A percentile compares a stretch with the other conserved stretches of the same genome.
Conservation (phyloP, 1,284 basidiomycete species). For the Ganoderma sinense region DNA sequence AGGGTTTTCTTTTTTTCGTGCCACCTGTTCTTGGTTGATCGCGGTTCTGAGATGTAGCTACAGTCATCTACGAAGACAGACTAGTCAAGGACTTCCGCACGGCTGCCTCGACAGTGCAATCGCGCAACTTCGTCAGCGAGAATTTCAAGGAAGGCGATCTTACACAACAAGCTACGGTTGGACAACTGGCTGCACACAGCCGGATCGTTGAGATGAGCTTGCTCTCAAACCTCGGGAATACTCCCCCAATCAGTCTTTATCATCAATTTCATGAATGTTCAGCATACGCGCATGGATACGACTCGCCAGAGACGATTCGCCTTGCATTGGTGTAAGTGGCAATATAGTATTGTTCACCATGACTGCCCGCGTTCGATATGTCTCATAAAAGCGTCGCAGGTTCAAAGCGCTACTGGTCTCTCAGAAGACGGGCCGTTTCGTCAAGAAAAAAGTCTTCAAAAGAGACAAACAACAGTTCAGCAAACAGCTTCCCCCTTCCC, state of each 20-base stretch:
- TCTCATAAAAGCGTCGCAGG: slow-evolving; percentile 31
- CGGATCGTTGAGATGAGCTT: slow-evolving; percentile 55
- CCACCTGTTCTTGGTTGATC: background rate
- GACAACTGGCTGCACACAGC: slow-evolving; percentile 46
- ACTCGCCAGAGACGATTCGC: slow-evolving; percentile 49
- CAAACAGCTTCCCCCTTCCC: slow-evolving; percentile 28
- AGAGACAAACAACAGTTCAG: slow-evolving; percentile 32
- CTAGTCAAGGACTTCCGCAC: slow-evolving; percentile 59
- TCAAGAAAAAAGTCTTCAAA: slow-evolving; percentile 28
- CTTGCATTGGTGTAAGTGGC: slow-evolving; percentile 69
- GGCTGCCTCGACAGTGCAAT: slow-evolving; percentile 45
- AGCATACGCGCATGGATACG: slow-evolving; percentile 60
- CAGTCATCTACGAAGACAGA: slow-evolving; percentile 54
- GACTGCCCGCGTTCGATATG: background rate
- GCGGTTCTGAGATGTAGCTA: slow-evolving; percentile 58
- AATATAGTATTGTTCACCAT: slow-evolving; percentile 3
- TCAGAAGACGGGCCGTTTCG: slow-evolving; percentile 41
- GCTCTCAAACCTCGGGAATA: slow-evolving; percentile 54
- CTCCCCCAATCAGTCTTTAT: slow-evolving; percentile 63
- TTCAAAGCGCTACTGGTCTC: slow-evolving; percentile 45
- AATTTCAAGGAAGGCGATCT: slow-evolving; percentile 56
- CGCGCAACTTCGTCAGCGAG: slow-evolving; percentile 49
- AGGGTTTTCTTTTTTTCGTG: slow-evolving; percentile 3
- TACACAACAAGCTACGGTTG: slow-evolving; percentile 57
- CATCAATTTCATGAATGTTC: slow-evolving; percentile 67